Base-by-base conservation (phyloP, 192 early-diverging fungal species). In the Paraglomus brasilianum region DNA sequence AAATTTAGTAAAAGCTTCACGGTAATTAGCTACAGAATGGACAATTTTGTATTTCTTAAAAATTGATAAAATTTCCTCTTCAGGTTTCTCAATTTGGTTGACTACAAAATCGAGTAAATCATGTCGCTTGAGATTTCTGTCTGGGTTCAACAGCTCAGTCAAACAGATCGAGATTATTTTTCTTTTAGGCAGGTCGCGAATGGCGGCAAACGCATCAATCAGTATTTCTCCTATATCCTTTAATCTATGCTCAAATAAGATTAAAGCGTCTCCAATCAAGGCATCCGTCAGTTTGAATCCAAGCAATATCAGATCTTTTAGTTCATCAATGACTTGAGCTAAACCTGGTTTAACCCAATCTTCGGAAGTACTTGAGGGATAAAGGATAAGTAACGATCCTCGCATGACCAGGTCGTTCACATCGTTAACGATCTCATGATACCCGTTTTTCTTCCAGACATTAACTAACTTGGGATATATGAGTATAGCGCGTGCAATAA, bases 351-450 rank as follows among this genome's bases (percentile, higher is more conserved):
- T 51, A 4, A 9, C n/a, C 64, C 64, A 66, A 42, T 52, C 38
- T 2, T 21, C 24, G 6, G 36, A 22, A 40, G 64, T 24, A 1
- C 11, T 52, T 40, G 64, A 30, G 10, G 64, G 64, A 13, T 40
- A 66, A 2, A 66, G 21, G 0, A 51, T 66, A 5, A 52, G 42
- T 2, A 66, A 10, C 0, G 64, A 47, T 0, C 64, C 49, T 51
- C 39, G 64, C 49, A 66, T 66, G 0, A 66, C 64, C 11, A 52
- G 11, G n/a, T 66, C 64, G 15, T 66, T 66, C 8, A 66, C 64
- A 66, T 66, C 64, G 6, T 52, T 36, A 42, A 47, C 49, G 21
- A 66, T 66, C 41, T 40, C 64, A 10, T 64, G 9, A 52, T 66
- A 66, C 0, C 48, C 64, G 2, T 24, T 19, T 24, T 24, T 13